Percentiles rank a stretch among this genome's conserved stretches.
Evolutionary conservation across 73 alveolate genomes (phyloP).

Genomic region (Tetrahymena thermophila): DNA sequence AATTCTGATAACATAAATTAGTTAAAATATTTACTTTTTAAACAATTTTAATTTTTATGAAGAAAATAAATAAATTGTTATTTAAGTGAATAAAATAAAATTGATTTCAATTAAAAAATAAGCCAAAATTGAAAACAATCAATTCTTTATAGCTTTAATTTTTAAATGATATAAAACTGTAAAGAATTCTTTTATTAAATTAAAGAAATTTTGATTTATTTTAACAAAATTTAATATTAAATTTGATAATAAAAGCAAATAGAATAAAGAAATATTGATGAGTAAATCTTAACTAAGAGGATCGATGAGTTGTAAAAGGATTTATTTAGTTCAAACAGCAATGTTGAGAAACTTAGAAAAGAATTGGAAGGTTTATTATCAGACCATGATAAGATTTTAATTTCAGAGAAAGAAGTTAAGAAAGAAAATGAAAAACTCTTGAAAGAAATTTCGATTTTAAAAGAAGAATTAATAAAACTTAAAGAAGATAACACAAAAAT

Average conservation of each 20-base stretch:
- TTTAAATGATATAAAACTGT: too few relatives aligned
- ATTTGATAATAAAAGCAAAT: background rate
- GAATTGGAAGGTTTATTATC: background rate
- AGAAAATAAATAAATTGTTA: too few relatives aligned
- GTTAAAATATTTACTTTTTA: too few relatives aligned
- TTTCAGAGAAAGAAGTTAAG: background rate
- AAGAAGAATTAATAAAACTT: background rate
- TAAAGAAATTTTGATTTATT: too few relatives aligned
- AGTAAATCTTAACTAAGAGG: background rate
- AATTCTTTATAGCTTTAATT: too few relatives aligned
- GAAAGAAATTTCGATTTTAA: background rate
- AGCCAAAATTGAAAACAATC: too few relatives aligned
- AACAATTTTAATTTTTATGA: too few relatives aligned
- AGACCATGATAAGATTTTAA: background rate
- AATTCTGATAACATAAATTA: too few relatives aligned
- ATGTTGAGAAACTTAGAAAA: background rate
- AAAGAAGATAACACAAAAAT: background rate
- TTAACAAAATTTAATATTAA: too few relatives aligned
- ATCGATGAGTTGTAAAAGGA: background rate
- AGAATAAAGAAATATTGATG: background rate
- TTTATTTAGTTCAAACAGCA: background rate
- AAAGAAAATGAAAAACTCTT: background rate
- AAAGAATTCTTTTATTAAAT: too few relatives aligned
- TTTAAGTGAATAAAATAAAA: too few relatives aligned
- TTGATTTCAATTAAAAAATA: too few relatives aligned